Conservation (phyloP, 306 rosid species). For the Inga laurina region DNA sequence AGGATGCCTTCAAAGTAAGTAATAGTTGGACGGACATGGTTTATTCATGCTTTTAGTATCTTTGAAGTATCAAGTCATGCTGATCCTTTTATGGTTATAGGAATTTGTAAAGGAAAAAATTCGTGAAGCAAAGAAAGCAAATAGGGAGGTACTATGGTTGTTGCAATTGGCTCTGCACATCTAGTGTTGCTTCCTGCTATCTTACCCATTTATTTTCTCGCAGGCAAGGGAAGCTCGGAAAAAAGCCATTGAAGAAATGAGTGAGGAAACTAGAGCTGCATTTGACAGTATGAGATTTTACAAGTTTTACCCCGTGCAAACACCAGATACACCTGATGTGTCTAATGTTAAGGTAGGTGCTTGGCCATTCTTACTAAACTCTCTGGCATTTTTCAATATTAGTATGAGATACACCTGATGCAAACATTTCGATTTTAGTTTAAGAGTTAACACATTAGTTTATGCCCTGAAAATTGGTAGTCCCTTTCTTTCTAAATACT, state of each 20-base stretch:
- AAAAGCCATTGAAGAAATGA: conserved; percentile 72
- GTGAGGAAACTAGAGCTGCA: conserved; percentile 65
- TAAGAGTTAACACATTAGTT: neutral
- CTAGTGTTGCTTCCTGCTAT: neutral
- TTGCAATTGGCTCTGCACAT: conserved; percentile 14
- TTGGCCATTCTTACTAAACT: conserved; percentile 1
- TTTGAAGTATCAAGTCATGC: neutral
- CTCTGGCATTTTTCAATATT: neutral
- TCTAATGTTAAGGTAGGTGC: conserved; percentile 60
- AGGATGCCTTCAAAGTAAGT: conserved; percentile 64
- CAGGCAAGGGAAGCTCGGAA: conserved; percentile 74
- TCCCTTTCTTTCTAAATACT: neutral
- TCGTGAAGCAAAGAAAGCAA: conserved; percentile 66
- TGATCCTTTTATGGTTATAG: conserved; percentile 34
- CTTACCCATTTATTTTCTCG: conserved; percentile 5
- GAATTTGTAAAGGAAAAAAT: conserved; percentile 78
- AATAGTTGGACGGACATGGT: neutral
- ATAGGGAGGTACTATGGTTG: conserved; percentile 51
- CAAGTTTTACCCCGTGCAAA: conserved; percentile 69
- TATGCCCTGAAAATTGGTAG: neutral
- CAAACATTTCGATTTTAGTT: neutral
- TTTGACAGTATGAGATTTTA: conserved; percentile 66
- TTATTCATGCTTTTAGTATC: neutral
- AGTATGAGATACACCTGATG: neutral
- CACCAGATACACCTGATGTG: conserved; percentile 61